Evolutionary conservation across 768 basidiomycete species (phyloP).

Genomic region (Lentinula edodes): DNA sequence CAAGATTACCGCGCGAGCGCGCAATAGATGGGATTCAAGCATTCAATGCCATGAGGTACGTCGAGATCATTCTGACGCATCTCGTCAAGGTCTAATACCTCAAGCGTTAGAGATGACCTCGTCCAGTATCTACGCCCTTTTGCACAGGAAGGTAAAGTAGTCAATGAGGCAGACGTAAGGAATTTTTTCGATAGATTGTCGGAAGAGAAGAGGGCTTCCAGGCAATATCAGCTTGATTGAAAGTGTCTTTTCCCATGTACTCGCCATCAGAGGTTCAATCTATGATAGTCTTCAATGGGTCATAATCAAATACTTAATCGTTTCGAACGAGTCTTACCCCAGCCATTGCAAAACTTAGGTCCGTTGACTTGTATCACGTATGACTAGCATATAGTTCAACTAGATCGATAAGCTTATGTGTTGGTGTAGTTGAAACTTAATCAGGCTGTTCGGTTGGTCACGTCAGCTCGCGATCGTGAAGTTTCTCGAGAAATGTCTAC

Average conservation of each 20-base stretch:
- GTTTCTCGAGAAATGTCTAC: too few relatives aligned
- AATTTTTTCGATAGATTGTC: conserved; percentile 56
- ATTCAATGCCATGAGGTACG: conserved; percentile 79
- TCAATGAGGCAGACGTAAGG: conserved; percentile 66
- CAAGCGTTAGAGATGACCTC: conserved; percentile 54
- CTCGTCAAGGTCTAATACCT: conserved; percentile 3
- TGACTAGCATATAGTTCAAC: too few relatives aligned
- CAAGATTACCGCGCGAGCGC: conserved; percentile 68
- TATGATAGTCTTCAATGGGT: background rate
- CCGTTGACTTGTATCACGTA: too few relatives aligned
- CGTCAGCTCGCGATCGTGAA: too few relatives aligned
- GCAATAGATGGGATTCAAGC: conserved; percentile 82
- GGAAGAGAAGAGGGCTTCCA: conserved; percentile 18
- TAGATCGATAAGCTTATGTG: too few relatives aligned
- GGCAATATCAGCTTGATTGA: background rate
- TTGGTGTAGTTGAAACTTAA: too few relatives aligned
- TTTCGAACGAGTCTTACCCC: too few relatives aligned
- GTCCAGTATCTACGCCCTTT: conserved; percentile 72
- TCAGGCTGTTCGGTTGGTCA: too few relatives aligned
- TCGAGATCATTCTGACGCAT: conserved; percentile 15
- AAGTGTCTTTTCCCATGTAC: background rate
- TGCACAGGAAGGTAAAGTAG: conserved; percentile 70
- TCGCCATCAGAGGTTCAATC: background rate
- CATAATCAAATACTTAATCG: too few relatives aligned
- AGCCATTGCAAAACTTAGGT: too few relatives aligned